Evolutionary conservation across 306 rosid genomes (phyloP), one percentile per base, ranked within the genome.

Genomic region (Dalbergia cultrata): DNA sequence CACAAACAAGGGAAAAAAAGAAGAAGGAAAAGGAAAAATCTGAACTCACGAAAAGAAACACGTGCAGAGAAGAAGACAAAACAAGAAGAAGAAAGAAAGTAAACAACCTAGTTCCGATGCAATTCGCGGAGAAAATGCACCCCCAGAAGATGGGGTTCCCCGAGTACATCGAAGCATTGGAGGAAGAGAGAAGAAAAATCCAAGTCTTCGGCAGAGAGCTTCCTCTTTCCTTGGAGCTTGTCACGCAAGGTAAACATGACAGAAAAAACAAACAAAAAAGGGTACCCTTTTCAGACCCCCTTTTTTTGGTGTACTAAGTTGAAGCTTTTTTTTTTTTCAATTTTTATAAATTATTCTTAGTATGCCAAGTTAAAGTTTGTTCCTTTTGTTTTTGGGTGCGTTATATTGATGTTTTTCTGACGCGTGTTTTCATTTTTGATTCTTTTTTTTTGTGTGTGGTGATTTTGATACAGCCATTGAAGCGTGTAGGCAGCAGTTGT

Each of bases 181-280:
- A 91, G 53, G 85, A 76, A 63, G 99, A 95, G 75, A 86, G 86
- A 70, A 62, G 13, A 1, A 95, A 95, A 85, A 89, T 95, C 45
- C 91, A 90, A 21, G 90, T 92, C 70, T 95, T 95, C 53, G 81
- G 87, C 41, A 84, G 88, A 19, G 99, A 95, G 76, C 90, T 95
- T 22, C 99, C 99, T 44, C 88, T 93, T n/a, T 91, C 97, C 4
- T 78, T 91, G 35, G 94, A 95, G 77, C 94, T 95, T 81, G 92
- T 95, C 39, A 81, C 87, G 0, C 97, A 93, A 84, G 97, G 99
- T 95, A 22, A 53, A 56, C 61, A 37, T 37, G 7, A 37, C 41
- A 37, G 8, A 37, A 52, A 54, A 10, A 8, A n/a, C 19, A 8
- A 17, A 60, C 16, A 12, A 34, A 12, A 34, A 14, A 67, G 8